Conservation (phyloP, 352 stramenopile species). For the Globisporangium irregulare region DNA sequence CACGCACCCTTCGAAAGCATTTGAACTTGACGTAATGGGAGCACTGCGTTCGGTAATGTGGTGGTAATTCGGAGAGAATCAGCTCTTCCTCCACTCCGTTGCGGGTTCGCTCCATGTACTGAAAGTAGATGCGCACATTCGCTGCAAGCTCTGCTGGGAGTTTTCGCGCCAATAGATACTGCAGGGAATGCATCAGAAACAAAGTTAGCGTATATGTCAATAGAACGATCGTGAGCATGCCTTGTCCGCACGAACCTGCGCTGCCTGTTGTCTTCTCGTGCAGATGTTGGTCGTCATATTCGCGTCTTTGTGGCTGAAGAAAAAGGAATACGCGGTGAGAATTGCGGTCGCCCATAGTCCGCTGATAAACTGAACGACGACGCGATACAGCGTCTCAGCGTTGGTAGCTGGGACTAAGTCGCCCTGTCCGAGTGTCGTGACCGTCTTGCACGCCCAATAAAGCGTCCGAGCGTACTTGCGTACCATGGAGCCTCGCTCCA, state of each 20-base stretch:
- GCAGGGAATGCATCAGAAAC: background rate
- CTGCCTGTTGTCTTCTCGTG: slow-evolving; percentile 56
- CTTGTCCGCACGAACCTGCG: slow-evolving; percentile 22
- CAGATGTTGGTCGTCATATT: slow-evolving; percentile 59
- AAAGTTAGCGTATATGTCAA: background rate
- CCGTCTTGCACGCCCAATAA: slow-evolving; percentile 73
- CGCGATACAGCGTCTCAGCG: slow-evolving; percentile 52
- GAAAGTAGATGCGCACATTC: slow-evolving; percentile 53
- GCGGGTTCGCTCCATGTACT: slow-evolving; percentile 72
- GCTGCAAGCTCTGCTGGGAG: slow-evolving; percentile 25
- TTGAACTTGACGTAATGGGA: slow-evolving; percentile 53
- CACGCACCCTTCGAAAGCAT: slow-evolving; percentile 28
- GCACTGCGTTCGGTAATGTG: slow-evolving; percentile 51
- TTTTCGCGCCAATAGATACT: slow-evolving; percentile 50
- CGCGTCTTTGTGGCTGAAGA: slow-evolving; percentile 63
- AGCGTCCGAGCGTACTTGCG: slow-evolving; percentile 57
- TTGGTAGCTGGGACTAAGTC: slow-evolving; percentile 59
- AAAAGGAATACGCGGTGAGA: slow-evolving; percentile 68
- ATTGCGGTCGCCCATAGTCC: slow-evolving; percentile 70
- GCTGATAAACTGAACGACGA: slow-evolving; percentile 56
- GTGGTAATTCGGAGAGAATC: slow-evolving; percentile 39
- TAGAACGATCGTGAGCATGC: background rate
- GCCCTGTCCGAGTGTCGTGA: slow-evolving; percentile 66
- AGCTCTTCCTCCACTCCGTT: slow-evolving; percentile 52
- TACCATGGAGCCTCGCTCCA: slow-evolving; percentile 40